phyloP scores from a whole-genome alignment of 192 early-diverging fungal genomes.

The Linnemannia exigua region DNA sequence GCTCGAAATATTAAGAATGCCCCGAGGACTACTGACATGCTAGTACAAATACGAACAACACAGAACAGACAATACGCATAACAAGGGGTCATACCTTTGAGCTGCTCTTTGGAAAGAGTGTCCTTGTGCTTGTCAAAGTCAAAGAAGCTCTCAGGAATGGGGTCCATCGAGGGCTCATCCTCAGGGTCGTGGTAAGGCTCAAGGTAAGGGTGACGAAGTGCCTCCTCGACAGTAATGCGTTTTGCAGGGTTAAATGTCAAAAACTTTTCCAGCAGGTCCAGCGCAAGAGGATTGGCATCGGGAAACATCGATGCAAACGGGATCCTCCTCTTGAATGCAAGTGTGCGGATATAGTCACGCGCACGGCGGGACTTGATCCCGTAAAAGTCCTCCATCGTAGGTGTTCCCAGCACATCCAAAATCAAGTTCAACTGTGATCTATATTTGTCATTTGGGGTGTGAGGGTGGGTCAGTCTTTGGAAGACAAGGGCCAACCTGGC shows the following conservation, averaged over 20 bases:
- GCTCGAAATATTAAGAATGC: background rate
- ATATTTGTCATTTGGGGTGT: no score
- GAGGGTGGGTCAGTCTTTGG: no score
- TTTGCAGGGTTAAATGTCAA: constrained; percentile 89
- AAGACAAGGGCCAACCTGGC: background rate
- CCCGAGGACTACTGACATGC: background rate
- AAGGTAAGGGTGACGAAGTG: constrained; percentile 93
- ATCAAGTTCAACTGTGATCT: constrained; percentile 97
- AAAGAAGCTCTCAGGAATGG: constrained; percentile 84
- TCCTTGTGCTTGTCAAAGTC: constrained; percentile 92
- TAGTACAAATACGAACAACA: background rate
- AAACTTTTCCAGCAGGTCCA: constrained; percentile 91
- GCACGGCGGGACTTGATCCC: constrained; percentile 86
- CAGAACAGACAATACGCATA: background rate
- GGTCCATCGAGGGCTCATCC: constrained; percentile 82
- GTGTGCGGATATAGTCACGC: constrained; percentile 90
- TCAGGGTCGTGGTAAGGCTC: constrained; percentile 80
- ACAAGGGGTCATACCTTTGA: constrained; percentile 70
- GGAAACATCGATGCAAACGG: constrained; percentile 89
- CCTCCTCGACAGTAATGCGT: constrained; percentile 93
- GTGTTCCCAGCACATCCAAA: constrained; percentile 96
- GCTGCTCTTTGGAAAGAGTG: constrained; percentile 82
- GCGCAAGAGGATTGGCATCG: constrained; percentile 85
- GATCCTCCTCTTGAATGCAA: constrained; percentile 90
- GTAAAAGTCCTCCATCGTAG: constrained; percentile 89